phyloP scores from a whole-genome alignment of 805 yeast species.

The Komagataella mondaviorum region DNA sequence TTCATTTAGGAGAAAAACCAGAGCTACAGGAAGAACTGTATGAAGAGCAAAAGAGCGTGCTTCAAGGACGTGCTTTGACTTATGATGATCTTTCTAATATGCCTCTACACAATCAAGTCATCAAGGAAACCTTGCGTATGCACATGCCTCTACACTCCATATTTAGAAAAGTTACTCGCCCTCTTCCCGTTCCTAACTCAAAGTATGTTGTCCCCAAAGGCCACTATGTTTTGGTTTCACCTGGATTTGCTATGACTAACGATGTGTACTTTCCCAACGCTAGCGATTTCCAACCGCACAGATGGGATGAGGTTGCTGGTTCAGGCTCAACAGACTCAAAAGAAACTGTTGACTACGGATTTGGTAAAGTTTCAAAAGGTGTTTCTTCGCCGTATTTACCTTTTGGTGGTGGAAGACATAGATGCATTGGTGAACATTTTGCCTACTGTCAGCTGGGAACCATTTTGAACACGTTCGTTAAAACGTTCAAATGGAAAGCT shows the following conservation, averaged over 20 bases:
- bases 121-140: conserved; percentile 89
- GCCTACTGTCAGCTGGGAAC: conserved; percentile 91
- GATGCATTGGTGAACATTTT: conserved; percentile 98
- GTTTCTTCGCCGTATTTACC: conserved; percentile 93
- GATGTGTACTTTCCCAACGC: conserved; percentile 75
- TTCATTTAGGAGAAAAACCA: conserved; percentile 82
- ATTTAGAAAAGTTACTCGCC: conserved; percentile 78
- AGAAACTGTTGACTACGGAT: conserved; percentile 80
- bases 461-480: conserved; percentile 59
- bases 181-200: conserved; percentile 70
- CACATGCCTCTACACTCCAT: conserved; percentile 96
- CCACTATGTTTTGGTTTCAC: conserved; percentile 82
- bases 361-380: conserved; percentile 92
- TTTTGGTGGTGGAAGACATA: conserved; percentile 98
- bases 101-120: conserved; percentile 70
- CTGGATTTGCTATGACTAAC: conserved; percentile 78
- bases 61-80: conserved; percentile 49
- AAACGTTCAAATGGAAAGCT: conserved; percentile 67
- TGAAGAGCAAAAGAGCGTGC: conserved; percentile 56
- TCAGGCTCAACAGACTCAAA: conserved; percentile 12
- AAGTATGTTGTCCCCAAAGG: conserved; percentile 75
- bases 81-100: conserved; percentile 76
- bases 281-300: conserved; percentile 60
- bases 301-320: conserved; percentile 49
- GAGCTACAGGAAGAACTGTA: conserved; percentile 73